A percentile compares a stretch with the other conserved stretches of the same genome.
Evolutionary conservation across 2,329 filamentous ascomycete genomes (phyloP).

Genomic region (Talaromyces sp.): DNA sequence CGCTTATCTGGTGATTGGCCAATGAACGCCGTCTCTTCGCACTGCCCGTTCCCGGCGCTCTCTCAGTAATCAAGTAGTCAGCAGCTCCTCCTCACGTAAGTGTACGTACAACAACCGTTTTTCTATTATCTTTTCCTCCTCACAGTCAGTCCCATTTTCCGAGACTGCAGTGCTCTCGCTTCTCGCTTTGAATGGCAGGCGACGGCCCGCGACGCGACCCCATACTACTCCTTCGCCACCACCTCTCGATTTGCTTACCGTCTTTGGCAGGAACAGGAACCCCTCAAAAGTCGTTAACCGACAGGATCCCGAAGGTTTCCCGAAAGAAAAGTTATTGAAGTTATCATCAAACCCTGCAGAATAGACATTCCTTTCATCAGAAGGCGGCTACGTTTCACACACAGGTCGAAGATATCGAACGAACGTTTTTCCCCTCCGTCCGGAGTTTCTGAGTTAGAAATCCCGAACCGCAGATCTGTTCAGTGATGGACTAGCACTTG

Average conservation of each 20-base stretch:
- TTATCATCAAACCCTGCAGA: not conserved
- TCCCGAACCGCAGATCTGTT: not conserved
- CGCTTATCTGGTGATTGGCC: not conserved
- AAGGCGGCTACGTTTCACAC: not conserved
- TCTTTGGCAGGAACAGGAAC: constrained; percentile 1
- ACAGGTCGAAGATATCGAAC: not conserved
- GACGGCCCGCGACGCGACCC: not conserved
- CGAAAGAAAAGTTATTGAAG: not conserved
- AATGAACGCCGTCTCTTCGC: not conserved
- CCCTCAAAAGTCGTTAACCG: not conserved
- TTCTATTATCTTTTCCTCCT: not conserved
- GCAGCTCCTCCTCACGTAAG: not conserved
- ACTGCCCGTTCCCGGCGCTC: not conserved
- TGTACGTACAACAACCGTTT: not conserved
- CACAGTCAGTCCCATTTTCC: not conserved
- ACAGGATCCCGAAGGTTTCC: not conserved
- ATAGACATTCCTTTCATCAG: not conserved
- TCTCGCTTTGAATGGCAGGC: not conserved
- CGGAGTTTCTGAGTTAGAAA: not conserved
- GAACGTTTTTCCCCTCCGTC: not conserved
- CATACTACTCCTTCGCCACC: not conserved
- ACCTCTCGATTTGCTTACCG: not conserved
- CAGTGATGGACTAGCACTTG: constrained; percentile 6
- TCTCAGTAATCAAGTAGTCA: not conserved
- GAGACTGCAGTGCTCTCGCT: not conserved